Evolutionary conservation across 176 grass and related monocot genomes (phyloP).

Genomic region (Zea mays): DNA sequence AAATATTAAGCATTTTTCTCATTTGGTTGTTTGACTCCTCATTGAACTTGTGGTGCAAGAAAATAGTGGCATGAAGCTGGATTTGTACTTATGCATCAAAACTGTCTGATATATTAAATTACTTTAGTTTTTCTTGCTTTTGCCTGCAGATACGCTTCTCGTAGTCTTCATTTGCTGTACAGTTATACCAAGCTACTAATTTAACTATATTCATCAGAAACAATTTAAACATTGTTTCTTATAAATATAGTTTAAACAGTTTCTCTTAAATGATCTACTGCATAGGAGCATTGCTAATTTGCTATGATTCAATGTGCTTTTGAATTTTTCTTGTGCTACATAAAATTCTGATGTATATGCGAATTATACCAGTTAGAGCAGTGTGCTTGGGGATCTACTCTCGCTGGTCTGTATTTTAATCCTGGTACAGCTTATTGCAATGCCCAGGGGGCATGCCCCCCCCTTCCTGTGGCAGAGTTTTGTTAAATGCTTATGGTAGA

Average conservation of each 20-base stretch:
- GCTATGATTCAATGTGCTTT: background rate
- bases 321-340: conserved; percentile 15
- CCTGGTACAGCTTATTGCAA: background rate
- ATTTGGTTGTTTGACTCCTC: conserved; percentile 20
- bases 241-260: conserved; percentile 1
- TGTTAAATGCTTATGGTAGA: too few relatives aligned
- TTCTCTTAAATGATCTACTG: conserved; percentile 5
- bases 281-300: conserved; percentile 10
- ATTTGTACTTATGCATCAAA: background rate
- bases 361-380: background rate
- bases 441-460: background rate
- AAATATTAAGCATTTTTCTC: conserved; percentile 9
- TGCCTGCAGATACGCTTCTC: background rate
- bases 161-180: background rate
- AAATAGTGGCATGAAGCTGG: conserved; percentile 23
- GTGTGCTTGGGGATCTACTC: background rate
- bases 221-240: conserved; percentile 5
- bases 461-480: too few relatives aligned
- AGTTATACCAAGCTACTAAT: conserved; percentile 16
- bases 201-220: background rate
- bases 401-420: background rate
- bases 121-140: background rate
- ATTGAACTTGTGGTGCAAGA: conserved; percentile 20
- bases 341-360: conserved; percentile 21
- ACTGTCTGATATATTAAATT: conserved; percentile 7